Evolutionary conservation across 345 rosid genomes (phyloP).

Genomic region (Raphanus sativus): DNA sequence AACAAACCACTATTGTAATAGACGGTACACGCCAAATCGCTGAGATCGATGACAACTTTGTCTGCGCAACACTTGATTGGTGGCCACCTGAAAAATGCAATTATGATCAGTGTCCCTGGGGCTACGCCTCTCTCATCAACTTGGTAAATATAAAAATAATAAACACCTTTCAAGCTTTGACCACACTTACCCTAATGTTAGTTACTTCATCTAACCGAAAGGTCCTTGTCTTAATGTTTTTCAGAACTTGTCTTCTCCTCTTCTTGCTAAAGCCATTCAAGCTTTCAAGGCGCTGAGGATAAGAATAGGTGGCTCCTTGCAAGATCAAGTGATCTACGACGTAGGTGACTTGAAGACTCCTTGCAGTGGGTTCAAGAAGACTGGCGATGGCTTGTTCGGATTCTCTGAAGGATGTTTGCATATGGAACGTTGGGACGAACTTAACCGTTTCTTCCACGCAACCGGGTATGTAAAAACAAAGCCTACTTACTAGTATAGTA

Average conservation of each 20-base stretch:
- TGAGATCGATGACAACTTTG: constrained; percentile 69
- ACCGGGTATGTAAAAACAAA: constrained; percentile 56
- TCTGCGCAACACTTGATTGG: constrained; percentile 97
- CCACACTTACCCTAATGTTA: neutral
- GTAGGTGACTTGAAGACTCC: constrained; percentile 59
- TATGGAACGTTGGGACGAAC: constrained; percentile 88
- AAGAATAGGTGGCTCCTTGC: constrained; percentile 95
- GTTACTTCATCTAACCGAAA: neutral
- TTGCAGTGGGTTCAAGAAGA: constrained; percentile 71
- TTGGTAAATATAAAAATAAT: constrained; percentile 47
- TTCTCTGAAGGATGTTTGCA: constrained; percentile 87
- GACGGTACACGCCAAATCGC: constrained; percentile 57
- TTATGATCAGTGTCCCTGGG: constrained; percentile 92
- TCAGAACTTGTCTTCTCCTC: constrained; percentile 82
- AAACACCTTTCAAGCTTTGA: neutral
- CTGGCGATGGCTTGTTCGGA: constrained; percentile 66
- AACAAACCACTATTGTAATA: constrained; percentile 46
- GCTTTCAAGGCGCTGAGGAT: constrained; percentile 80
- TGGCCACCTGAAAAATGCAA: constrained; percentile 99
- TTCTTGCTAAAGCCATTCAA: constrained; percentile 76
- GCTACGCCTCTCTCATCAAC: constrained; percentile 64
- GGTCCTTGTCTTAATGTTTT: constrained; percentile 18
- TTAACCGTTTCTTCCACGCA: constrained; percentile 58
- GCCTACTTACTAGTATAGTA: neutral
- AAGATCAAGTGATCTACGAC: constrained; percentile 84